These are phyloP conservation scores for Draba incana DNA, from an alignment of 345 rosid species.

Conservation along the genomic window DNA sequence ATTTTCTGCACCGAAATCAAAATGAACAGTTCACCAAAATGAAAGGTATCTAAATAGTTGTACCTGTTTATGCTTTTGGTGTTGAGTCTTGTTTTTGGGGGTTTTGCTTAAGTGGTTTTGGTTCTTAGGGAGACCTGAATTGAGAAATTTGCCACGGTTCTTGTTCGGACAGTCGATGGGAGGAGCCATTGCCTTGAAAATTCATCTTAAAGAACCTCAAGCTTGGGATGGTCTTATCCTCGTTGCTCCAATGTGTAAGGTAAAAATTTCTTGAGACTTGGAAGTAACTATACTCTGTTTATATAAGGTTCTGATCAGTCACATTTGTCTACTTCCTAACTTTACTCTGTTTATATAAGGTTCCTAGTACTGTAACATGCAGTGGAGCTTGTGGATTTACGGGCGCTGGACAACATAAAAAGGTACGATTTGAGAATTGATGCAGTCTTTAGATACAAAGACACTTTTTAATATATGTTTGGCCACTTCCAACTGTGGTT, in stretches of 20 bases:
- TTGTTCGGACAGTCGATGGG: constrained; percentile 96
- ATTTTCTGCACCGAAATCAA: constrained; percentile 71
- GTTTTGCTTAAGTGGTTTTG: constrained; percentile 26
- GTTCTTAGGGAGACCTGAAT: constrained; percentile 64
- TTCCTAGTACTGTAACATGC: constrained; percentile 43
- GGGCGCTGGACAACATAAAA: constrained; percentile 68
- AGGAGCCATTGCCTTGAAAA: constrained; percentile 89
- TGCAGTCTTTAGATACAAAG: constrained; percentile 14
- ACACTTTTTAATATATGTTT: background rate
- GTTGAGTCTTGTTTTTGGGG: background rate
- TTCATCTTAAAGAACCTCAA: constrained; percentile 71
- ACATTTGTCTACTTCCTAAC: constrained; percentile 20
- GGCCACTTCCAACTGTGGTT: constrained; percentile 15
- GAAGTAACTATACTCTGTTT: too few relatives aligned
- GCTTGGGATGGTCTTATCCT: constrained; percentile 93
- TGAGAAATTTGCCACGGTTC: constrained; percentile 72
- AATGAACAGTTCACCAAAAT: constrained; percentile 74
- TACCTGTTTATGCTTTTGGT: constrained; percentile 11
- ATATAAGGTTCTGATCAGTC: too few relatives aligned
- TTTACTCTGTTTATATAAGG: constrained; percentile 36
- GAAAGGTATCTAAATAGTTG: constrained; percentile 60
- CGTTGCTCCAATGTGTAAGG: constrained; percentile 97
- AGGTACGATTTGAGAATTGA: constrained; percentile 51
- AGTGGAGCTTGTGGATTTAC: constrained; percentile 49
- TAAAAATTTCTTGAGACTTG: too few relatives aligned